Base-by-base conservation (phyloP, 2,329 filamentous ascomycete genomes). In the Verruconis gallopava region DNA sequence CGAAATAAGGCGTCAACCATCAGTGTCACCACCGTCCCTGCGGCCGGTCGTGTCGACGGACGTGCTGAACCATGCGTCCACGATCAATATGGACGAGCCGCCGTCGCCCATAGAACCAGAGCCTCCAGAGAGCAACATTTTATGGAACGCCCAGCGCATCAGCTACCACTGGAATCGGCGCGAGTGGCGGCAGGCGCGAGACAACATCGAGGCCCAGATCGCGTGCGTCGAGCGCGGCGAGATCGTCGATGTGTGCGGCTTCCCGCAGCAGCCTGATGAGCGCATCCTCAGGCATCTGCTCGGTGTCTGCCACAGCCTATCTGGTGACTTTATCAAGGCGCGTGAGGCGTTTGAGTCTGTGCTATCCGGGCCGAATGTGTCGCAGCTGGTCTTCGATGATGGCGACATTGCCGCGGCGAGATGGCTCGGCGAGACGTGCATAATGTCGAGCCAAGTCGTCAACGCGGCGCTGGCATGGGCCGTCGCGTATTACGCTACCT, bases 341-440 rank as follows among this genome's bases (percentile, higher is more conserved):
- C 57, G 58, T 28, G n/a, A 38, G 12, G 45, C 48, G 21, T 59
- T 59, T 36, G 51, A 56, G 33, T 50, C 47, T 17, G 51, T 53
- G 2, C 51, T 55, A 21, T 50, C 51, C 15, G 49, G 49, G 2
- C 47, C 50, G 4, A 54, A 54, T 37, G 38, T 53, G 13, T 43
- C 44, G 18, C 45, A 48, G 9, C 38, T 33, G 11, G 47, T 48
- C 12, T 40, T 57, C 2, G 55, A 57, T 28, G 54, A 57, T 30
- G 55, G 54, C 3, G 55, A 57, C 37, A 55, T 58, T 22, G 54
- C 55, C 11, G 54, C 55, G 17, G 52, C 54, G 14, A 50, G 53
- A 12, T 58, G 55, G 55, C 48, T 59, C 9, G 55, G 56, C 5
- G 55, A 59, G 40, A 48, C 50, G 12, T 58, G 55, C 39, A 44